Conservation (phyloP, 2,329 filamentous ascomycete species). For the Zymoseptoria brevis region DNA sequence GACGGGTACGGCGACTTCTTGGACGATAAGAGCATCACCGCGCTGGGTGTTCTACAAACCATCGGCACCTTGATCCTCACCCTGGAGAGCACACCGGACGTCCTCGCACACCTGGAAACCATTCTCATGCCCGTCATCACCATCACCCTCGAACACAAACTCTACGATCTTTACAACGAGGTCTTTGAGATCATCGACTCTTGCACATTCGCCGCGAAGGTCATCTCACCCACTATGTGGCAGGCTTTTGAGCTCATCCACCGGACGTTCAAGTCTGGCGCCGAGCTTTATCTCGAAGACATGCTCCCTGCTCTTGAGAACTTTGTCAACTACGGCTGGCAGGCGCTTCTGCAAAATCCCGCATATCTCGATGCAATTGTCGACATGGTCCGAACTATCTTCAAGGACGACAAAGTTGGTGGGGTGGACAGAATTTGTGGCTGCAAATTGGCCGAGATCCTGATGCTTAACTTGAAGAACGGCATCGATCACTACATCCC, state of each 20-base stretch:
- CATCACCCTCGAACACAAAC: constrained; percentile 93
- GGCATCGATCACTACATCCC: constrained; percentile 82
- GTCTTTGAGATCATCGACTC: constrained; percentile 99
- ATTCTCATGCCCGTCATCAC: constrained; percentile 96
- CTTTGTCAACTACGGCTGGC: constrained; percentile 86
- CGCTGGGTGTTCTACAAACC: constrained; percentile 89
- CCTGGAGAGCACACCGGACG: constrained; percentile 91
- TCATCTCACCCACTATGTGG: constrained; percentile 96
- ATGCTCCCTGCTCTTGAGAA: constrained; percentile 98
- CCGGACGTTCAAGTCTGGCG: constrained; percentile 91
- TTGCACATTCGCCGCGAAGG: constrained; percentile 95
- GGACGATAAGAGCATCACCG: constrained; percentile 98
- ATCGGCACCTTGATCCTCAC: constrained; percentile 96
- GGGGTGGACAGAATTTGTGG: constrained; percentile 93
- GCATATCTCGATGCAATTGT: constrained; percentile 81
- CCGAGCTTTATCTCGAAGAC: constrained; percentile 94
- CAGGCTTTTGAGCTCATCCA: constrained; percentile 95
- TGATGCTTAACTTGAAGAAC: constrained; percentile 90
- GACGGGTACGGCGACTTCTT: constrained; percentile 82
- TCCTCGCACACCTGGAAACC: constrained; percentile 86
- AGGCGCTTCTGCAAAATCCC: constrained; percentile 71
- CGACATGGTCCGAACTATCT: constrained; percentile 92
- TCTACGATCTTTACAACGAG: constrained; percentile 96
- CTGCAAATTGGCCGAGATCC: constrained; percentile 92
- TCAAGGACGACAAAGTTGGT: constrained; percentile 82